Conservation (phyloP, 257 asterid species). For the Cinchona pubescens region DNA sequence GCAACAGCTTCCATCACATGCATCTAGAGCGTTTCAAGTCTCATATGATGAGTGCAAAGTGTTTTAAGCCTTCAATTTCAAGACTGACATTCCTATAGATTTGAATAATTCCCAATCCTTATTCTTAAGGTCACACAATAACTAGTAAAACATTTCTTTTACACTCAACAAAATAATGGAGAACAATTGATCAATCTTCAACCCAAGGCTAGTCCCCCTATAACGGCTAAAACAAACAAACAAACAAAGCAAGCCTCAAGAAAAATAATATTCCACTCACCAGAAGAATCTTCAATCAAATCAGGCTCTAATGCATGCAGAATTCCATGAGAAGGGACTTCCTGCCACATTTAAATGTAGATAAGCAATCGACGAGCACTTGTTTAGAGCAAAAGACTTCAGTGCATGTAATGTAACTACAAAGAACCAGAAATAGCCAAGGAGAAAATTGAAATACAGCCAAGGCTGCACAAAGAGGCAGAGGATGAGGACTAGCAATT, state of each 20-base stretch:
- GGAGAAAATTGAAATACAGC: background rate
- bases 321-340: slow-evolving; percentile 31
- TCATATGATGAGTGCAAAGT: background rate
- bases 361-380: slow-evolving; percentile 1
- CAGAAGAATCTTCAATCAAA: slow-evolving; percentile 40
- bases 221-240: background rate
- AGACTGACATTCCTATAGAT: background rate
- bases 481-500: background rate
- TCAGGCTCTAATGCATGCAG: slow-evolving; percentile 81
- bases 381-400: background rate
- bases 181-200: background rate
- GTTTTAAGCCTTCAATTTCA: background rate
- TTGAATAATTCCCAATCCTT: background rate
- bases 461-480: background rate
- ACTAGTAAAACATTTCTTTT: background rate
- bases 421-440: background rate
- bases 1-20: background rate
- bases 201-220: background rate
- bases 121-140: background rate
- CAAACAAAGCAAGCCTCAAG: too few relatives aligned
- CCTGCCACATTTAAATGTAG: slow-evolving; percentile 34
- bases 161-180: background rate
- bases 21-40: background rate
- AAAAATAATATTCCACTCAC: slow-evolving; percentile 32
- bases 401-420: background rate